A percentile compares a stretch with the other conserved stretches of the same genome.
Conservation (phyloP, 2,329 filamentous ascomycete genomes). For the Aspergillus arachidicola region DNA sequence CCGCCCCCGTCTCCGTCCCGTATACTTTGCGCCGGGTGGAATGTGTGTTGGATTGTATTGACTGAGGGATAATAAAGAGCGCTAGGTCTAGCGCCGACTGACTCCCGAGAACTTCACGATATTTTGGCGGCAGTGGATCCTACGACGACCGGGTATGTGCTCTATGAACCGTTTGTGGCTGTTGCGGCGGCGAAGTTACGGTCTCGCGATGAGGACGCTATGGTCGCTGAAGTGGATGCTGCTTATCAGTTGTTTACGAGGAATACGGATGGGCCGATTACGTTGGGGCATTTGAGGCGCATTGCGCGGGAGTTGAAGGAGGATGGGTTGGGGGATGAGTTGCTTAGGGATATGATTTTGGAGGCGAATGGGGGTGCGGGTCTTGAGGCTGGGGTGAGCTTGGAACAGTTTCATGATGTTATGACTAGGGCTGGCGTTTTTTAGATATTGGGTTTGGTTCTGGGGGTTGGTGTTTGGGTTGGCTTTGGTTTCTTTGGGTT, state of each 20-base stretch:
- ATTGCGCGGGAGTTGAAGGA: conserved; percentile 83
- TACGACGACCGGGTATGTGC: conserved; percentile 73
- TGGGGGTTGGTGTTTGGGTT: not conserved
- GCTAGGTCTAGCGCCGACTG: conserved; percentile 71
- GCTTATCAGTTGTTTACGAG: conserved; percentile 81
- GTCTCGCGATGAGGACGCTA: conserved; percentile 54
- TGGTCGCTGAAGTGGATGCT: conserved; percentile 72
- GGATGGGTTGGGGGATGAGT: conserved; percentile 72
- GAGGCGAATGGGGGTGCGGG: conserved; percentile 86
- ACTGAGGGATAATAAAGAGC: conserved; percentile 58
- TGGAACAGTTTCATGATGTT: conserved; percentile 82
- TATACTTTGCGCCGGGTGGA: not conserved
- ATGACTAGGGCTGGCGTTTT: conserved; percentile 85
- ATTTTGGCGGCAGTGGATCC: conserved; percentile 84
- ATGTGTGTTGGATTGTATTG: not conserved
- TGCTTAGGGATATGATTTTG: conserved; percentile 89
- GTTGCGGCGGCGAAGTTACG: conserved; percentile 87
- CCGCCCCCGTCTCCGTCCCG: not conserved
- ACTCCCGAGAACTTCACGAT: conserved; percentile 68
- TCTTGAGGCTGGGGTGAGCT: conserved; percentile 68
- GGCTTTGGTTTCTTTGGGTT: not conserved
- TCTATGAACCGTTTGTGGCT: conserved; percentile 80
- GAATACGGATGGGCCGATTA: conserved; percentile 64
- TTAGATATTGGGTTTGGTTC: conserved; percentile 42
- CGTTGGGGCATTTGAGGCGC: conserved; percentile 72